Percentiles rank a stretch among this genome's conserved stretches.
phyloP scores from a whole-genome alignment of 805 yeast genomes.

The Saccharomycopsis capsularis region DNA sequence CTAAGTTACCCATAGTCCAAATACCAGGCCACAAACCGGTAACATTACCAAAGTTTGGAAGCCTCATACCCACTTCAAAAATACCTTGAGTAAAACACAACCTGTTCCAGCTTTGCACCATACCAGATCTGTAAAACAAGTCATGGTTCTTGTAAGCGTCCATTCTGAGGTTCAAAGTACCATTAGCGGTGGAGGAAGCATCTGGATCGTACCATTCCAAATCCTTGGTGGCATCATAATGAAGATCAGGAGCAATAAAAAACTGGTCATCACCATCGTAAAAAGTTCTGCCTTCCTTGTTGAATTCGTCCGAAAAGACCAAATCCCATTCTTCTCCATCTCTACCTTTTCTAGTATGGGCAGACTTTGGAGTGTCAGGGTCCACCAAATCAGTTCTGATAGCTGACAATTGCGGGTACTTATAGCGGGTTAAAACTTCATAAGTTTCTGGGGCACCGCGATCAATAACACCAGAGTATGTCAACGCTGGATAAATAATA shows the following conservation, averaged over 20 bases:
- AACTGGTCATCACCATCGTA: constrained; percentile 89
- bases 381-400: constrained; percentile 48
- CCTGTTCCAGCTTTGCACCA: constrained; percentile 90
- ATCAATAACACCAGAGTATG: constrained; percentile 63
- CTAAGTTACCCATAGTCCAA: constrained; percentile 92
- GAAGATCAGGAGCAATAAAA: constrained; percentile 77
- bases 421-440: constrained; percentile 41
- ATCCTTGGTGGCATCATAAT: constrained; percentile 84
- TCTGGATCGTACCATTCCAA: constrained; percentile 96
- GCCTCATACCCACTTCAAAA: constrained; percentile 64
- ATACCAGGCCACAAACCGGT: constrained; percentile 95
- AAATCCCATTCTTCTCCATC: constrained; percentile 67
- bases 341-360: constrained; percentile 41
- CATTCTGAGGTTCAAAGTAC: constrained; percentile 59
- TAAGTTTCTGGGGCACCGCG: constrained; percentile 25
- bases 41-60: constrained; percentile 74
- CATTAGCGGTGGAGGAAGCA: constrained; percentile 70
- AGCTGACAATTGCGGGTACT: constrained; percentile 46
- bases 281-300: constrained; percentile 82
- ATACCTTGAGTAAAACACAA: constrained; percentile 82
- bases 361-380: constrained; percentile 53
- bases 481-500: constrained; percentile 73
- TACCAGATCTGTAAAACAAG: constrained; percentile 78
- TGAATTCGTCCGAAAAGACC: constrained; percentile 88
- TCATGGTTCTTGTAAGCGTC: constrained; percentile 80